Evolutionary conservation across 768 basidiomycete genomes (phyloP).

Genomic region (Tephrocybe sp.): DNA sequence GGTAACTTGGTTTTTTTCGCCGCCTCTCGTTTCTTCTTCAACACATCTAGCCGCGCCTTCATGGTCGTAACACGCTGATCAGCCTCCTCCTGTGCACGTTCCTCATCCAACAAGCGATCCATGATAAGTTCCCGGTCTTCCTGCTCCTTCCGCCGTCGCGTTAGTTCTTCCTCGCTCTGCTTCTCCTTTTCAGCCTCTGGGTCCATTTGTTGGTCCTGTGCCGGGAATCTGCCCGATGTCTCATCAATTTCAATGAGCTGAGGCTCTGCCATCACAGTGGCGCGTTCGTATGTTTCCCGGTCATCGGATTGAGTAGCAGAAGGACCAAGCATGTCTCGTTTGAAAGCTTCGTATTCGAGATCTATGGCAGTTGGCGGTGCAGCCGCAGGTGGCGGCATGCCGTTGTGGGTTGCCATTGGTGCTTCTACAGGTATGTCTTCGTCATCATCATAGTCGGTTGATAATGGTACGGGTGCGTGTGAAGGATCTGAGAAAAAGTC

Average conservation of each 20-base stretch:
- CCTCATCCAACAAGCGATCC: conserved; percentile 82
- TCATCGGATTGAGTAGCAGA: conserved; percentile 32
- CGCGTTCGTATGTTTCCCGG: conserved; percentile 58
- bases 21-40: conserved; percentile 37
- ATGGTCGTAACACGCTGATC: conserved; percentile 69
- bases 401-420: conserved; percentile 8
- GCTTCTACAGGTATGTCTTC: conserved; percentile 33
- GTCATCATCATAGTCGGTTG: conserved; percentile 37
- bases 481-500: conserved; percentile 85
- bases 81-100: conserved; percentile 84
- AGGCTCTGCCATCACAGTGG: conserved; percentile 72
- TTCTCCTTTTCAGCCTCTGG: conserved; percentile 26
- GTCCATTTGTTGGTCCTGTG: conserved; percentile 22
- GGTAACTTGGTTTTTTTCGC: conserved; percentile 18
- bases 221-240: conserved; percentile 47
- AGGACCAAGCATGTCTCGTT: conserved; percentile 49
- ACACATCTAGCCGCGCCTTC: conserved; percentile 61
- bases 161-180: conserved; percentile 38
- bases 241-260: conserved; percentile 41
- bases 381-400: conserved; percentile 14
- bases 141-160: conserved; percentile 49
- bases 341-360: conserved; percentile 72
- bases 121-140: conserved; percentile 83
- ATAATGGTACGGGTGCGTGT: conserved; percentile 37
- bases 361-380: conserved; percentile 43